These are phyloP conservation scores for Magnusiomyces magnusii DNA, from an alignment of 1,139 yeast species.

Conservation along the genomic window DNA sequence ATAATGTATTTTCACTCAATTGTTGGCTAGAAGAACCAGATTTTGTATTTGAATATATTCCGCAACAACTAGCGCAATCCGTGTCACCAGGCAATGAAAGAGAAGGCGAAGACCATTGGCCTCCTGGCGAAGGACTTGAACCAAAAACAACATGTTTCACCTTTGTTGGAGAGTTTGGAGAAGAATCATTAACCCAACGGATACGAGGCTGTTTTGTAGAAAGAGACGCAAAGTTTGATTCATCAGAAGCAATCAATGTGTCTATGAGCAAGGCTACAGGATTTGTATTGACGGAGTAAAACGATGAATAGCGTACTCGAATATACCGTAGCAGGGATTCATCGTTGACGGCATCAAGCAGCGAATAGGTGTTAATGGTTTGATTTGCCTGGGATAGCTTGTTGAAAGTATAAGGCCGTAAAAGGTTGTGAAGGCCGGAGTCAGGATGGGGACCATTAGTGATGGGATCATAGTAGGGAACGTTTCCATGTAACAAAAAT, in stretches of 20 bases:
- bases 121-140: conserved; percentile 28
- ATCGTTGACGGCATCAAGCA: conserved; percentile 24
- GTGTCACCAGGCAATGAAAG: background rate
- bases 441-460: conserved; percentile 31
- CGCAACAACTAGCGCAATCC: conserved; percentile 5
- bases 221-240: conserved; percentile 22
- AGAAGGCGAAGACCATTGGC: conserved; percentile 30
- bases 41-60: background rate
- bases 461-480: conserved; percentile 29
- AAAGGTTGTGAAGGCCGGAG: conserved; percentile 23
- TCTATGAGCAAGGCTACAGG: conserved; percentile 31
- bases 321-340: conserved; percentile 21
- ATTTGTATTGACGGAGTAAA: conserved; percentile 23
- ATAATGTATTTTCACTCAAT: background rate
- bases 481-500: conserved; percentile 29
- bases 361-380: conserved; percentile 6
- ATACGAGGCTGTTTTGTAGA: conserved; percentile 24
- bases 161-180: background rate
- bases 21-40: background rate
- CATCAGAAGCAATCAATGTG: conserved; percentile 28
- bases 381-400: background rate
- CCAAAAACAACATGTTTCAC: conserved; percentile 27
- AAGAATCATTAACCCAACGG: conserved; percentile 20
- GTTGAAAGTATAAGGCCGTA: conserved; percentile 17
- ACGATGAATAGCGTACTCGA: conserved; percentile 20